phyloP scores from a whole-genome alignment of 2,329 filamentous ascomycete species.

The Cephalotrichum gorgonifer region DNA sequence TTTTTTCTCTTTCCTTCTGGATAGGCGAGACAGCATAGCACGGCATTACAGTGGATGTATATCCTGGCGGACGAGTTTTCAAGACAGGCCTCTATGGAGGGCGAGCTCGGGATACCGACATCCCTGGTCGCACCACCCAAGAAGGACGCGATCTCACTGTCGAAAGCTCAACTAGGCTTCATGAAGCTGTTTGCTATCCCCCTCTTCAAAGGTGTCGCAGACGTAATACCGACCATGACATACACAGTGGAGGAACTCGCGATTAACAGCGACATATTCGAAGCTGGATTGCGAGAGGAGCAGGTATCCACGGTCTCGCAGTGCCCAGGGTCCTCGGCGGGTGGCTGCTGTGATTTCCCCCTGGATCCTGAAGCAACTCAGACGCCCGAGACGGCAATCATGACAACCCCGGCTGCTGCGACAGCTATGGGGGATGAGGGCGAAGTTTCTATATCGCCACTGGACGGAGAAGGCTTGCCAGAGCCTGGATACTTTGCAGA shows the following conservation, averaged over 20 bases:
- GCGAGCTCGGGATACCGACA: constrained; percentile 75
- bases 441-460: not conserved
- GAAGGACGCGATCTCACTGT: constrained; percentile 73
- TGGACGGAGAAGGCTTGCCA: not conserved
- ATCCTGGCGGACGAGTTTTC: constrained; percentile 95
- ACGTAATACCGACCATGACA: constrained; percentile 73
- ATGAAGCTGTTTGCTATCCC: constrained; percentile 95
- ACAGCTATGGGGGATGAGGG: not conserved
- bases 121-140: constrained; percentile 78
- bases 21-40: constrained; percentile 73
- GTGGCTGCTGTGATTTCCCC: not conserved
- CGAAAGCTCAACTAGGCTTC: constrained; percentile 84
- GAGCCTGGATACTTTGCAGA: not conserved
- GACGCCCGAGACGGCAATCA: constrained; percentile 3
- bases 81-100: constrained; percentile 85
- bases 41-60: constrained; percentile 81
- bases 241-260: constrained; percentile 68
- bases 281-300: not conserved
- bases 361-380: not conserved
- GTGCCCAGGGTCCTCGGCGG: not conserved
- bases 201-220: constrained; percentile 77
- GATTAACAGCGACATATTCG: constrained; percentile 13
- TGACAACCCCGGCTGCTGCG: constrained; percentile 9
- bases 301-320: not conserved
- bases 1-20: no score